phyloP scores from a whole-genome alignment of 2,329 filamentous ascomycete species.

The Paracamarosporium sp. region DNA sequence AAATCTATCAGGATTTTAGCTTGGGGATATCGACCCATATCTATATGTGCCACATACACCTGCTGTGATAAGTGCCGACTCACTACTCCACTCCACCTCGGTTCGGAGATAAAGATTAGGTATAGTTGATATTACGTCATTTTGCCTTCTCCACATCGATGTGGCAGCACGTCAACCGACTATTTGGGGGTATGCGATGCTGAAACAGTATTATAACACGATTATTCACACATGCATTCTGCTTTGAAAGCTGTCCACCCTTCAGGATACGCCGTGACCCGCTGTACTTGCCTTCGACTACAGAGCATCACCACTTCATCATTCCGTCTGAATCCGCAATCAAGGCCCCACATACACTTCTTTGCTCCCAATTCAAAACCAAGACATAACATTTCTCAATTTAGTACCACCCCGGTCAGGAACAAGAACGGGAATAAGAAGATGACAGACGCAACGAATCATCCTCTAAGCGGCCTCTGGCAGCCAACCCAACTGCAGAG shows the following conservation, averaged over 20 bases:
- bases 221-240: too few relatives aligned
- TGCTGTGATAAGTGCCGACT: background rate
- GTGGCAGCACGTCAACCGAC: background rate
- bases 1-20: background rate
- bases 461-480: conserved; percentile 58
- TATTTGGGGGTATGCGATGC: background rate
- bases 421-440: conserved; percentile 15
- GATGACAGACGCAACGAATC: conserved; percentile 52
- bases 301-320: too few relatives aligned
- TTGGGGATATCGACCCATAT: background rate
- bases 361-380: too few relatives aligned
- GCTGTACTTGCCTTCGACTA: too few relatives aligned
- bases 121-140: background rate
- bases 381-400: too few relatives aligned
- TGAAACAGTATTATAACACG: background rate
- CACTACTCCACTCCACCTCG: background rate
- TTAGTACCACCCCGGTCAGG: background rate
- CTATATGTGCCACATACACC: too few relatives aligned
- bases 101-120: background rate
- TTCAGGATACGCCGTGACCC: too few relatives aligned
- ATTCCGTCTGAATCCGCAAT: too few relatives aligned
- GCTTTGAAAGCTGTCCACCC: too few relatives aligned
- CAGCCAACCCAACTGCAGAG: conserved; percentile 57
- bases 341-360: background rate
- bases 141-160: background rate